Evolutionary conservation across 106 monocot genomes (phyloP).

Genomic region (Chionographis japonica): DNA sequence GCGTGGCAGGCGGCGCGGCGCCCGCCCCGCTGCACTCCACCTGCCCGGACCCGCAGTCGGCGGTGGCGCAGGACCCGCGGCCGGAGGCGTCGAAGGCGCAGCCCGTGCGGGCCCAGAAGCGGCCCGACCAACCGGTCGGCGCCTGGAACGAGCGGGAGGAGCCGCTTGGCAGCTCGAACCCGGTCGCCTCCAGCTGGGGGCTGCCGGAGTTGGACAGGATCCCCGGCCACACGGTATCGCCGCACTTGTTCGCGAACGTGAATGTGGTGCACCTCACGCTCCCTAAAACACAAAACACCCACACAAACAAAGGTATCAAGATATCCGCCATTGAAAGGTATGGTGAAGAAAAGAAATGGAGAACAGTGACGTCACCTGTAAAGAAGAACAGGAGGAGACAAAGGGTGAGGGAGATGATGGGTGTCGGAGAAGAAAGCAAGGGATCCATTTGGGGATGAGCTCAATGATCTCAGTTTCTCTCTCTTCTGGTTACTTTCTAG

Average conservation of each 20-base stretch:
- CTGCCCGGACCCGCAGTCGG: slow-evolving; percentile 64
- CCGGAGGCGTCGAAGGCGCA: slow-evolving; percentile 45
- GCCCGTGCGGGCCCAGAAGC: slow-evolving; percentile 71
- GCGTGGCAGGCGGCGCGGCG: slow-evolving; percentile 61
- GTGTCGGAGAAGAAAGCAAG: not conserved
- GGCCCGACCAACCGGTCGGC: slow-evolving; percentile 63
- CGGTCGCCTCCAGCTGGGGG: slow-evolving; percentile 26
- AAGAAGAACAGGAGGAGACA: not conserved
- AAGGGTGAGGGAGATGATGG: not conserved
- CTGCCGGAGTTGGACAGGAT: slow-evolving; percentile 39
- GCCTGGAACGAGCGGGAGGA: slow-evolving; percentile 17
- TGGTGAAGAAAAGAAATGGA: no score
- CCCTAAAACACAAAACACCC: not conserved
- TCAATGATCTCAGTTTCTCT: no score
- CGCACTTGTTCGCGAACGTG: slow-evolving; percentile 34
- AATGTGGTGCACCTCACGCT: slow-evolving; percentile 6
- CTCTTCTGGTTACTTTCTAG: not conserved
- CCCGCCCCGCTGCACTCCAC: slow-evolving; percentile 58
- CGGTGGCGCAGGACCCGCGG: slow-evolving; percentile 49
- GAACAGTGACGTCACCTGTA: not conserved
- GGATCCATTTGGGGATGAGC: not conserved
- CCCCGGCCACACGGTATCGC: slow-evolving; percentile 47
- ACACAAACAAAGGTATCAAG: no score
- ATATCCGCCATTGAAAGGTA: no score
- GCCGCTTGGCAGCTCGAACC: slow-evolving; percentile 42